Evolutionary conservation across 2,329 filamentous ascomycete species (phyloP).

Genomic region (Ceratocystis variospora): DNA sequence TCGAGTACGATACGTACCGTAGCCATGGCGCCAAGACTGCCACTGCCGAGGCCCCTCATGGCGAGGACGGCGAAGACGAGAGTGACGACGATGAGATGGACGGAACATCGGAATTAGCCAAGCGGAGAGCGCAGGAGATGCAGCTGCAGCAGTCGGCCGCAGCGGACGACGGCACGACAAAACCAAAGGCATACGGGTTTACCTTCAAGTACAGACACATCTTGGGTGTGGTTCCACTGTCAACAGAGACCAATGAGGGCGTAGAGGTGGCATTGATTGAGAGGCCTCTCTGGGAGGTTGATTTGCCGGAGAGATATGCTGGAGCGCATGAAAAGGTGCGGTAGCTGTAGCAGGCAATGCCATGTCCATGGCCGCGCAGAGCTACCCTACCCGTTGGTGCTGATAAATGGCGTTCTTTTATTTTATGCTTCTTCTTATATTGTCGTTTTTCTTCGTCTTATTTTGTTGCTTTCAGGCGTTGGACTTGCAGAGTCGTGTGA

Average conservation of each 20-base stretch:
- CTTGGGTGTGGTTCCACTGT: constrained; percentile 50
- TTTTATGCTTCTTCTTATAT: background rate
- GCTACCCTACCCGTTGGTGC: background rate
- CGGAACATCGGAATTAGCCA: constrained; percentile 3
- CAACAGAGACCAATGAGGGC: constrained; percentile 26
- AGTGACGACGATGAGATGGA: constrained; percentile 25
- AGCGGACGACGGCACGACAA: constrained; percentile 18
- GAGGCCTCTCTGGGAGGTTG: constrained; percentile 69
- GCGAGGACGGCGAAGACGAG: constrained; percentile 29
- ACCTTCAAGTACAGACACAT: constrained; percentile 94
- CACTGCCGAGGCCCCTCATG: constrained; percentile 21
- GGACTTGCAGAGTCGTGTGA: constrained; percentile 4
- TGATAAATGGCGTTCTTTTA: background rate
- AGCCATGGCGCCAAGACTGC: constrained; percentile 18
- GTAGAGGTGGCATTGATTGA: constrained; percentile 81
- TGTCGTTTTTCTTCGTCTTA: background rate
- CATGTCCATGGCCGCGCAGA: background rate
- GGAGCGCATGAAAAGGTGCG: constrained; percentile 15
- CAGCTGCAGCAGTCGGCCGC: constrained; percentile 23
- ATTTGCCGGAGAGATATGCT: constrained; percentile 54
- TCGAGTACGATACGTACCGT: constrained; percentile 18
- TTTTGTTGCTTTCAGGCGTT: constrained; percentile 1
- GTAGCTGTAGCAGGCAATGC: background rate
- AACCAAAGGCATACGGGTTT: constrained; percentile 47
- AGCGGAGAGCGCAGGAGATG: constrained; percentile 14